Evolutionary conservation across 805 yeast genomes (phyloP).

Genomic region (Saccharomyces kudriavzevii): DNA sequence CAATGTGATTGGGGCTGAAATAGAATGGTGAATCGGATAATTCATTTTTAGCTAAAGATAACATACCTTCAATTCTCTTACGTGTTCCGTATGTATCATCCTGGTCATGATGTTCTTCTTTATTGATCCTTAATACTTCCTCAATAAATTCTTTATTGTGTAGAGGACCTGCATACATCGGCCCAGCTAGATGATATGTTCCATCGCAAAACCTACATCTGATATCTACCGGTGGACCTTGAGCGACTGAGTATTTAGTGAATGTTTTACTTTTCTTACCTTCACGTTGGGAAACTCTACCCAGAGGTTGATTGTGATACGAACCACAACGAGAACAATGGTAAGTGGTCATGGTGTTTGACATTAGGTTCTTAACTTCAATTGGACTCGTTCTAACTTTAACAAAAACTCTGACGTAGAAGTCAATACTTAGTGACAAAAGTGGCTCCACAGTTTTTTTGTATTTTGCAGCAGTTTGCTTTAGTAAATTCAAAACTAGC

Average conservation of each 20-base stretch:
- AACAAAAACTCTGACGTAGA: conserved; percentile 80
- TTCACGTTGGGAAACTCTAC: conserved; percentile 43
- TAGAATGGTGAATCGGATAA: conserved; percentile 63
- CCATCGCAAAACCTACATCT: conserved; percentile 61
- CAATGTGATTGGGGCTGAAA: conserved; percentile 67
- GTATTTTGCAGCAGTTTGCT: conserved; percentile 81
- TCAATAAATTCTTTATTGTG: conserved; percentile 65
- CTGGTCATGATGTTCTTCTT: conserved; percentile 33
- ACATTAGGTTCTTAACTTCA: conserved; percentile 69
- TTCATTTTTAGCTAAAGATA: conserved; percentile 73
- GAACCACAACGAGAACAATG: conserved; percentile 86
- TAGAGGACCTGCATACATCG: conserved; percentile 86
- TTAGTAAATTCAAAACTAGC: conserved; percentile 67
- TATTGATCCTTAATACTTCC: conserved; percentile 49
- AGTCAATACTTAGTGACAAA: conserved; percentile 79
- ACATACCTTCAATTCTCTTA: conserved; percentile 86
- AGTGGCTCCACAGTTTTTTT: conserved; percentile 83
- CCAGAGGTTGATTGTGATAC: conserved; percentile 62
- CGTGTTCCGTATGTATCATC: conserved; percentile 63
- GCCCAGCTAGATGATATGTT: conserved; percentile 79
- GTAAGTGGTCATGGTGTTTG: conserved; percentile 68
- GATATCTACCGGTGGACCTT: conserved; percentile 52
- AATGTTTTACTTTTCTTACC: conserved; percentile 32
- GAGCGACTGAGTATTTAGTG: conserved; percentile 53
- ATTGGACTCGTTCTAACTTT: conserved; percentile 71